A percentile compares a stretch with the other conserved stretches of the same genome.
Evolutionary conservation across 345 rosid genomes (phyloP).

Genomic region (Rhizophora mangle): DNA sequence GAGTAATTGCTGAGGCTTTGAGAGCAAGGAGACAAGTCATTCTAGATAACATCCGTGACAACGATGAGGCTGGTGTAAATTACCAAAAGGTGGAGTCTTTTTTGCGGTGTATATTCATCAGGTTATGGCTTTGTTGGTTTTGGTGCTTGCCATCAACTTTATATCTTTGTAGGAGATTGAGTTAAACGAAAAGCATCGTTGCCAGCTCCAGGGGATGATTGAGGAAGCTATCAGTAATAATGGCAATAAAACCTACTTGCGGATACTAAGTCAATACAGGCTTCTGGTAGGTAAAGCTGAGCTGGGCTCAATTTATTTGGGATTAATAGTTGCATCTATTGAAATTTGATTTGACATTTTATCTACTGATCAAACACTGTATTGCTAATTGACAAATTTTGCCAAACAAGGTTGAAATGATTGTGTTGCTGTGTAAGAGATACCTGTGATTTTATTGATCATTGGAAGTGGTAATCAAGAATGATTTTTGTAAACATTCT

Average conservation of each 20-base stretch:
- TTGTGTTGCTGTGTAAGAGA: no score
- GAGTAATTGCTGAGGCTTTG: conserved; percentile 52
- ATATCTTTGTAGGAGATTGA: conserved; percentile 61
- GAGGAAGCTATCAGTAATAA: conserved; percentile 77
- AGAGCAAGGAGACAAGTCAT: conserved; percentile 78
- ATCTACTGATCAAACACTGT: not conserved
- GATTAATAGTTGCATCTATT: not conserved
- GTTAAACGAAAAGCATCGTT: conserved; percentile 77
- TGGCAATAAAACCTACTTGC: conserved; percentile 80
- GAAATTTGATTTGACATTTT: not conserved
- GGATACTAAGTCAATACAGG: conserved; percentile 83
- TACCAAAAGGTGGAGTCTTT: conserved; percentile 61
- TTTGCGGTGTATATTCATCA: conserved; percentile 1
- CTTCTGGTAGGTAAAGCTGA: conserved; percentile 68
- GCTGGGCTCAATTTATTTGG: not conserved
- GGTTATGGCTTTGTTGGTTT: conserved; percentile 6
- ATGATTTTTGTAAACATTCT: not conserved
- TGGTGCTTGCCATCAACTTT: conserved; percentile 12
- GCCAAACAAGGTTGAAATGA: not conserved
- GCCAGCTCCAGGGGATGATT: conserved; percentile 75
- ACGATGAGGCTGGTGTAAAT: conserved; percentile 83
- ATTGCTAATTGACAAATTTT: not conserved
- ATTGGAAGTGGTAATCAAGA: not conserved
- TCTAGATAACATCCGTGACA: conserved; percentile 95
- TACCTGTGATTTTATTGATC: not conserved